Evolutionary conservation across 2,329 filamentous ascomycete genomes (phyloP).

Genomic region (Penicillium thymicola): DNA sequence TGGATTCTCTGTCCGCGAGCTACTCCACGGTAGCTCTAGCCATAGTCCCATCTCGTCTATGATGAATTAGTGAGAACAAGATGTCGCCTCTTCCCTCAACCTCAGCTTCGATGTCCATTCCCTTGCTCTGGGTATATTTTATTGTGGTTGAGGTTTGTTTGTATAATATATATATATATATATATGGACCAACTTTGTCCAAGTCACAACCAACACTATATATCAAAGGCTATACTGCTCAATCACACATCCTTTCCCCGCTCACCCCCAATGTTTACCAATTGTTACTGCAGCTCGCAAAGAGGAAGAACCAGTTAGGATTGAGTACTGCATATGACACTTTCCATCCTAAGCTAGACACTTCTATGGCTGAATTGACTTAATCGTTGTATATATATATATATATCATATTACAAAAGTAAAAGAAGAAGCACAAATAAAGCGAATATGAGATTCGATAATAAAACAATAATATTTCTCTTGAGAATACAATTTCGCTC

Average conservation of each 20-base stretch:
- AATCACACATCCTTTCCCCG: not conserved
- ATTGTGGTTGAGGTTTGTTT: too few relatives aligned
- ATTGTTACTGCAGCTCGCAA: not conserved
- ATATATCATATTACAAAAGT: not conserved
- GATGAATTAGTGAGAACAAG: not conserved
- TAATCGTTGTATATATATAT: not conserved
- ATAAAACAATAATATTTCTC: conserved; percentile 2
- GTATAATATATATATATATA: too few relatives aligned
- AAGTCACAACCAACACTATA: not conserved
- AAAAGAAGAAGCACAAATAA: not conserved
- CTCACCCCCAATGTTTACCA: too few relatives aligned
- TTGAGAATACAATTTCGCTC: conserved; percentile 19
- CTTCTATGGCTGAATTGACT: not conserved
- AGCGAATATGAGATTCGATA: not conserved
- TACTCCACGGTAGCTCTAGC: not conserved
- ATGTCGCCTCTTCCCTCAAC: not conserved
- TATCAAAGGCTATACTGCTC: not conserved
- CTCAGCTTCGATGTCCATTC: not conserved
- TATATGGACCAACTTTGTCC: not conserved
- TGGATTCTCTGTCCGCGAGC: too few relatives aligned
- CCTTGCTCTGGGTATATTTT: not conserved
- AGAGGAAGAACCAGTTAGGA: not conserved
- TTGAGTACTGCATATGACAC: not conserved
- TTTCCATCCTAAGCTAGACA: not conserved
- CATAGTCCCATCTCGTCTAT: not conserved